These are phyloP conservation scores for Alternaria triticina DNA, from an alignment of 2,329 filamentous ascomycete genomes.

Conservation along the genomic window DNA sequence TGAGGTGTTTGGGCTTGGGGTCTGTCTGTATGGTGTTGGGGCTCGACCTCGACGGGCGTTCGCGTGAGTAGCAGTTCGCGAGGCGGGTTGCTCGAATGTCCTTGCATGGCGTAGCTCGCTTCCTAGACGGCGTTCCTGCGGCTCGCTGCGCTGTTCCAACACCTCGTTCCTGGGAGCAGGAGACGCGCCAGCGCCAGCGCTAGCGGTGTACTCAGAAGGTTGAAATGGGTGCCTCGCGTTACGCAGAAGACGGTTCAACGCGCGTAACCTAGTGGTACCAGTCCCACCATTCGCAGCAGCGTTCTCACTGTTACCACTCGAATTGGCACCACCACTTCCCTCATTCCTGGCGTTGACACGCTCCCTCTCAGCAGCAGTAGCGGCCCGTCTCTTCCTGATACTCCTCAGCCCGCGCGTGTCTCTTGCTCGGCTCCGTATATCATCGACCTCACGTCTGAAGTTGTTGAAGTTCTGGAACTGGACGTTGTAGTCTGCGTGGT, in stretches of 20 bases:
- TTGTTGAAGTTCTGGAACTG: constrained; percentile 8
- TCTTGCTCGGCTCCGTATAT: constrained; percentile 13
- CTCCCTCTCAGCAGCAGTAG: neutral
- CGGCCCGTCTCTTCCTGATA: neutral
- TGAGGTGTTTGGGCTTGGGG: neutral
- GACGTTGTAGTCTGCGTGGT: constrained; percentile 6
- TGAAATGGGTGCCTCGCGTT: neutral
- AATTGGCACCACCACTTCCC: neutral
- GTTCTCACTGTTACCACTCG: neutral
- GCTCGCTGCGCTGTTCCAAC: neutral
- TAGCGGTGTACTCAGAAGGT: neutral
- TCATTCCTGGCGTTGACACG: neutral
- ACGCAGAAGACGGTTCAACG: neutral
- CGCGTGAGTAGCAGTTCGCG: neutral
- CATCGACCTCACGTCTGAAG: constrained; percentile 13
- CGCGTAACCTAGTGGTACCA: neutral
- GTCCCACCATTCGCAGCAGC: neutral
- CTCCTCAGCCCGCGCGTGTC: neutral
- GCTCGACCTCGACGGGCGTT: neutral
- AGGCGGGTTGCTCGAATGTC: neutral
- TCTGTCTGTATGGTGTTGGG: neutral
- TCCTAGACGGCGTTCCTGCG: no score
- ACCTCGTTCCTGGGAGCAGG: neutral
- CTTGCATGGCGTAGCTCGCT: neutral
- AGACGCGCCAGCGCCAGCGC: neutral